Evolutionary conservation across 257 asterid species (phyloP).

Genomic region (Henckelia pumila): DNA sequence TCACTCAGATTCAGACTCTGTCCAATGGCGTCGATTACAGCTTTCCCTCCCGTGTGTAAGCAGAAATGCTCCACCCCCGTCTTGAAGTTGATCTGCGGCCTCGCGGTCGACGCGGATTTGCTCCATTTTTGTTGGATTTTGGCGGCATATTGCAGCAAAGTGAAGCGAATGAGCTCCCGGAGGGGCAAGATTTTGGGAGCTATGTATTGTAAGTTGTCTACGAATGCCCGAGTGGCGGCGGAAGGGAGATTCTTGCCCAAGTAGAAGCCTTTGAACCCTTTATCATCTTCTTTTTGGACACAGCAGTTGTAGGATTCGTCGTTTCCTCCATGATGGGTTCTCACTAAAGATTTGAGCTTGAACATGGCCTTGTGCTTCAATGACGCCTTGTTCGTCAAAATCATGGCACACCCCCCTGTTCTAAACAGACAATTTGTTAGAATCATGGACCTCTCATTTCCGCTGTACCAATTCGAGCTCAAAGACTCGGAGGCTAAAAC

Average conservation of each 20-base stretch:
- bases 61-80: conserved; percentile 87
- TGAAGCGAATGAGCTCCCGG: conserved; percentile 55
- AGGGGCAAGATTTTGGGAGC: conserved; percentile 70
- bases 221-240: conserved; percentile 74
- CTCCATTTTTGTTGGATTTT: conserved; percentile 30
- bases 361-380: conserved; percentile 45
- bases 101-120: conserved; percentile 18
- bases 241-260: conserved; percentile 71
- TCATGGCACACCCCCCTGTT: conserved; percentile 66
- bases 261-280: conserved; percentile 58
- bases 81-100: conserved; percentile 58
- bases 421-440: conserved; percentile 78
- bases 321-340: conserved; percentile 71
- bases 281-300: conserved; percentile 59
- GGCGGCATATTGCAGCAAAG: conserved; percentile 13
- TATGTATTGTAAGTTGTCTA: conserved; percentile 59
- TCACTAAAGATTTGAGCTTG: conserved; percentile 52
- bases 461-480: conserved; percentile 72
- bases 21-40: conserved; percentile 75
- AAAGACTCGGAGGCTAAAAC: conserved; percentile 75
- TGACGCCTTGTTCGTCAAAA: conserved; percentile 54
- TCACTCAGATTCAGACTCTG: conserved; percentile 47
- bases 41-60: conserved; percentile 90
- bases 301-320: conserved; percentile 75
- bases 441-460: conserved; percentile 82